Percentiles rank a stretch among this genome's conserved stretches.
phyloP scores from a whole-genome alignment of 441 rosid genomes.

The Arabidopsis hybrid region DNA sequence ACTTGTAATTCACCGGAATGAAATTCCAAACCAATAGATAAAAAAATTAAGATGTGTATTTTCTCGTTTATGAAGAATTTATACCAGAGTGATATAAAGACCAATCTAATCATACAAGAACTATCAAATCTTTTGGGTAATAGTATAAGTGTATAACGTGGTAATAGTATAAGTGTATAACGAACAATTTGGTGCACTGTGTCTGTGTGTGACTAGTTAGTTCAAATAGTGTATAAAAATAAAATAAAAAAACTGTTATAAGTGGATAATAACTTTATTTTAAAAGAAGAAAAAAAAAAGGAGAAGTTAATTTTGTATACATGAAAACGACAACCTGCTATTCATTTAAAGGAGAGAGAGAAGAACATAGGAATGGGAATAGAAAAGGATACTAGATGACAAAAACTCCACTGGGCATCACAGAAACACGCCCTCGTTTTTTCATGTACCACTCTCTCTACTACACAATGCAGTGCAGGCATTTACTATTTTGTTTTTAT shows the following conservation, averaged over 20 bases:
- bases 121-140: background rate
- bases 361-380: slow-evolving; percentile 6
- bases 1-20: background rate
- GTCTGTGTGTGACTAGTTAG: background rate
- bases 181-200: background rate
- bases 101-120: background rate
- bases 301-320: background rate
- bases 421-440: background rate
- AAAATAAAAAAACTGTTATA: background rate
- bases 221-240: background rate
- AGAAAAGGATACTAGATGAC: background rate
- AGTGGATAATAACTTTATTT: background rate
- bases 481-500: slow-evolving; percentile 8
- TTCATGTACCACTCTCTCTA: background rate
- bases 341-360: slow-evolving; percentile 1
- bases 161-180: background rate
- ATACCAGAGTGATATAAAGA: background rate
- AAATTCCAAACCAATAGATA: background rate
- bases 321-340: slow-evolving; percentile 3
- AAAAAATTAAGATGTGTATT: background rate
- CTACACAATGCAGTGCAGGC: background rate
- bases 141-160: background rate
- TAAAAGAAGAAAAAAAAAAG: background rate
- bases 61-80: background rate
- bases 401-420: background rate